These are phyloP conservation scores for Arabidopsis lyrata DNA, from an alignment of 441 rosid species.

Conservation along the genomic window DNA sequence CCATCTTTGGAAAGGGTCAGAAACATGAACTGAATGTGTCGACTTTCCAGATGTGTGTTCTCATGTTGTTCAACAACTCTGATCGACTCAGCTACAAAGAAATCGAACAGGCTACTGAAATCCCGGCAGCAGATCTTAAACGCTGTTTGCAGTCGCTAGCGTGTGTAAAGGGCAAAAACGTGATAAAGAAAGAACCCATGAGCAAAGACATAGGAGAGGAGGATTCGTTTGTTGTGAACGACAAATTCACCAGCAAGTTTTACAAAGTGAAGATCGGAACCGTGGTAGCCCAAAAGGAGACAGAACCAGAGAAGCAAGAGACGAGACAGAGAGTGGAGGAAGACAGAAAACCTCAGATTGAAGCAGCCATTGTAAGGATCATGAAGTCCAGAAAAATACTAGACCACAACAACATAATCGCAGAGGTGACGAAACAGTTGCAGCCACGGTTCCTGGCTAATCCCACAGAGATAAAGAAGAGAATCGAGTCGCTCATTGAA, in stretches of 20 bases:
- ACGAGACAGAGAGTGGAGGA: constrained; percentile 97
- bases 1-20: constrained; percentile 89
- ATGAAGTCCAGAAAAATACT: constrained; percentile 94
- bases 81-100: constrained; percentile 90
- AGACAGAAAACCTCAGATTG: constrained; percentile 97
- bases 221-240: constrained; percentile 81
- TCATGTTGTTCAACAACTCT: constrained; percentile 82
- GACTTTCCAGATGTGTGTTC: constrained; percentile 96
- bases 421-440: constrained; percentile 94
- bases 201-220: constrained; percentile 93
- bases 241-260: constrained; percentile 91
- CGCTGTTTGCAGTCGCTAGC: constrained; percentile 96
- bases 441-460: constrained; percentile 93
- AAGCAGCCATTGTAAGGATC: constrained; percentile 96
- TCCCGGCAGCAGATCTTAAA: constrained; percentile 87
- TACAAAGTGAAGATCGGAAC: constrained; percentile 98
- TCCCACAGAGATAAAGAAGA: constrained; percentile 93
- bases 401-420: constrained; percentile 89
- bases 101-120: constrained; percentile 90
- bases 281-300: constrained; percentile 94
- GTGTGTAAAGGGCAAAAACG: constrained; percentile 90
- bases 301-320: constrained; percentile 97
- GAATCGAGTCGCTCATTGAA: constrained; percentile 92
- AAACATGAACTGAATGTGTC: constrained; percentile 97
- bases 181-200: constrained; percentile 93